Evolutionary conservation across 768 basidiomycete genomes (phyloP), one percentile per base, ranked within the genome.

Genomic region (Mrakia blollopis): DNA sequence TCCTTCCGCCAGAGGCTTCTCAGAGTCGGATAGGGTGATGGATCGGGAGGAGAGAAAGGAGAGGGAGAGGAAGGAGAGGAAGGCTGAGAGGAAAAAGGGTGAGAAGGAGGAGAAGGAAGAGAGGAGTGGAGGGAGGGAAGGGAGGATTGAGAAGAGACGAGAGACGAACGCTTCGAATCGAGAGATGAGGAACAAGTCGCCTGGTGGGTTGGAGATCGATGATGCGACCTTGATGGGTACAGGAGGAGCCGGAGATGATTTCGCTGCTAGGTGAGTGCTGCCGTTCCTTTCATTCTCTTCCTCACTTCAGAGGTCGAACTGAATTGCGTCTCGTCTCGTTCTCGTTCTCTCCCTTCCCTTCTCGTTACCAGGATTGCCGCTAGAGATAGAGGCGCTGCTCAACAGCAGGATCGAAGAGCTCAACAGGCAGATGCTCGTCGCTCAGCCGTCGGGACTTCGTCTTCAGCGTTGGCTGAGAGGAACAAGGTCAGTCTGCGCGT

Each of bases 81-180:
- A 71, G 69, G 25, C 57, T 7, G 75, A 76, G 68, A 35, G 68
- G 16, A 71, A 72, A 69, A 41, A 57, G 14, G 50, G 39, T 1
- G 35, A 60, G 25, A 69, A 72, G 57, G 75, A 76, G n/a, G 75
- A 76, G 47, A 76, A 76, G 50, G 75, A 76, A 30, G 25, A 35
- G n/a, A 52, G 67, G n/a, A 62, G 52, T 5, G 75, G 75, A 21
- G 75, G 75, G 32, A 32, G 75, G 23, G 75, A 76, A 57, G 75
- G 75, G 8, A n/a, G 75, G 75, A 57, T 76, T 16, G 75, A 76
- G 41, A 76, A 76, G 41, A 32, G 75, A 32, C 52, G 61, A 47
- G 75, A 71, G 75, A 47, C 68, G 57, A 76, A 76, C 60, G 75
- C 75, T 0, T 16, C 21, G 41, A 76, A 76, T 39, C 68, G 75